Percentiles rank a stretch among this genome's conserved stretches.
Conservation (phyloP, 495 filamentous ascomycete species). For the Penicillium angulare region DNA sequence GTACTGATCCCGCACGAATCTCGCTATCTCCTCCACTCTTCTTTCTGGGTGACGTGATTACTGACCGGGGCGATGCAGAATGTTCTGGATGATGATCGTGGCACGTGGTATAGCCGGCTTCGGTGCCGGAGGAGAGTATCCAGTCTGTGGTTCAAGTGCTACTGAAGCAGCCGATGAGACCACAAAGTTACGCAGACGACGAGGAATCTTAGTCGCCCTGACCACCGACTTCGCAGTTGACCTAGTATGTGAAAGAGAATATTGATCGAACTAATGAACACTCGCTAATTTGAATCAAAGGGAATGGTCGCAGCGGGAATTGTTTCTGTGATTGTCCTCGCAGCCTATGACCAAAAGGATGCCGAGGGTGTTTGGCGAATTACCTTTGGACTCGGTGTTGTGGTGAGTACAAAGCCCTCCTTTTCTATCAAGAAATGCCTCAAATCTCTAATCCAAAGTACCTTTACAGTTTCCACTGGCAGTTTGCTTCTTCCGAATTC, state of each 20-base stretch:
- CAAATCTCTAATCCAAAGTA: no score
- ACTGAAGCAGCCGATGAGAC: slow-evolving; percentile 48
- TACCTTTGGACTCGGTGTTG: slow-evolving; percentile 32
- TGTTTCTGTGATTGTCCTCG: slow-evolving; percentile 32
- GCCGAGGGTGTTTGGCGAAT: slow-evolving; percentile 36
- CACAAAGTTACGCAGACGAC: slow-evolving; percentile 18
- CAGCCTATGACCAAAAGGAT: slow-evolving; percentile 22
- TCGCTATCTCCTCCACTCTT: no score
- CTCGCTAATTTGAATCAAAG: slow-evolving; percentile 6
- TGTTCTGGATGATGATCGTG: slow-evolving; percentile 58
- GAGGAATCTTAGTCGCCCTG: slow-evolving; percentile 32
- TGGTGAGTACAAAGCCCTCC: no score
- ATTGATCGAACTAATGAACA: not conserved
- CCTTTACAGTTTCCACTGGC: slow-evolving; percentile 23
- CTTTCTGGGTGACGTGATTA: not conserved
- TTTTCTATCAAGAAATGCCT: no score
- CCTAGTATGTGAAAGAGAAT: not conserved
- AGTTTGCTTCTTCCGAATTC: slow-evolving; percentile 39
- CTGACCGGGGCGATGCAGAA: slow-evolving; percentile 4
- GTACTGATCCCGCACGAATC: not conserved
- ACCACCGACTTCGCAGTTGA: slow-evolving; percentile 36
- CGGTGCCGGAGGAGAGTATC: slow-evolving; percentile 49
- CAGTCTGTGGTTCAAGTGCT: slow-evolving; percentile 42
- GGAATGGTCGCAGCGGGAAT: slow-evolving; percentile 32
- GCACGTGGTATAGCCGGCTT: slow-evolving; percentile 54